Evolutionary conservation across 805 yeast species (phyloP), one percentile per base, ranked within the genome.

Genomic region (Wickerhamiella domercqiae): DNA sequence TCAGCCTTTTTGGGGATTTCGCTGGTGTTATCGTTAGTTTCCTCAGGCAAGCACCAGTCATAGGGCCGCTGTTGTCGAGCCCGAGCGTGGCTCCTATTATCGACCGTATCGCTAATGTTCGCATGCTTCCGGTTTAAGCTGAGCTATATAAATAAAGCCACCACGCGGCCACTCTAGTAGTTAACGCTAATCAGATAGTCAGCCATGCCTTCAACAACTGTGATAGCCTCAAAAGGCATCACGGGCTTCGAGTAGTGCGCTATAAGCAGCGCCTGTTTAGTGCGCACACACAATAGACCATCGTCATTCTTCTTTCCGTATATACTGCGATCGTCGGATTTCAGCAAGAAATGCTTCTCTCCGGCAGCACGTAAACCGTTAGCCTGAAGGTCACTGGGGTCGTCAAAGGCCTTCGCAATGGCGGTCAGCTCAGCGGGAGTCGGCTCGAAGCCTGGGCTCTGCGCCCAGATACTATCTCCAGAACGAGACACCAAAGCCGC

Each of bases 391-490:
- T 69, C 67, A 19, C 78, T 60, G 31, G 95, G 79, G 55, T 83
- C 78, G 49, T 72, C 75, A 55, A 75, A 90, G 15, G 95, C 97
- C 38, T 61, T 60, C 32, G 82, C 90, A 41, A 90, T 62, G 50
- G 68, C 80, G 34, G 65, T 49, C 48, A 86, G 73, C 63, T 90
- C 98, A 32, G 68, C 64, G 7, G 75, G 71, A 32, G 70, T 68
- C 49, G 86, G 69, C 25, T 64, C 56, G 42, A 82, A 71, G 29
- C 72, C 71, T 43, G 78, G 70, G 14, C 90, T 68, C 48, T 75
- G 72, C 17, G 97, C 97, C 98, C 98, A 90, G 37, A 75, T 70
- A 16, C 94, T 71, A 59, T 86, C 94, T 33, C 98, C 98, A 11
- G 93, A 94, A 48, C 80, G 78, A 7, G 96, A 86, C 62, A 80